Base-by-base conservation (phyloP, 1,284 basidiomycete species). In the Sporisorium sorghi region DNA sequence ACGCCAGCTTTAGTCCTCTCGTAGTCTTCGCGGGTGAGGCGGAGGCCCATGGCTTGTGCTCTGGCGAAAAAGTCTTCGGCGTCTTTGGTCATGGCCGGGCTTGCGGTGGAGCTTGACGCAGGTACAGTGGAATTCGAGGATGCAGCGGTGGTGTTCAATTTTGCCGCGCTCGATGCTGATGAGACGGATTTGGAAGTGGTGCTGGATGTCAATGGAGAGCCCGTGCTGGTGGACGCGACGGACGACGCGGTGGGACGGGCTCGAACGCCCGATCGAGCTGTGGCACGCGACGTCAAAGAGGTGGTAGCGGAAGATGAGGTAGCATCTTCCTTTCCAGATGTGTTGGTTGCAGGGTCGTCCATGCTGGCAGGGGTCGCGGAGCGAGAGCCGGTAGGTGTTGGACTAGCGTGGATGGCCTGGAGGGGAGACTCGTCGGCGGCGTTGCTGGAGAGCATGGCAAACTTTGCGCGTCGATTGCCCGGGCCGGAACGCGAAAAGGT, bases 1-100 rank as follows among this genome's bases (percentile, higher is more conserved):
- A 84, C 77, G 26, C 82, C 82, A 0, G 79, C 79, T 30, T 80
- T 76, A 6, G 79, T 81, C 28, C 82, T 66, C 46, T 83, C 83
- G 56, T 76, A 80, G 50, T 84, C 82, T 50, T 82, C 78, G 28
- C 83, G 71, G 3, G 79, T 79, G 26, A 83, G 70, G 11, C 72
- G 68, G 17, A 83, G 61, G 33, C 83, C 83, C 58, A 82, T 77
- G 0, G 81, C 82, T 35, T 81, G 80, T 10, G 82, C 82, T 23
- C 78, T 76, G 21, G 83, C 81, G 32, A 81, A 79, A 44, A 82
- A 75, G 46, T 82, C 81, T 48, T 79, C 73, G n/a, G 73, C 71
- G n/a, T 78, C 69, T 26, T 75, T 67, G 42, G 58, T 50, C 32
- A 58, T 40, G 7, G 59, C 60, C 4, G 63, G 49, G 43, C 62